Evolutionary conservation across 1,284 basidiomycete species (phyloP), one percentile per base, ranked within the genome.

Genomic region (Lentinula novae-zelandiae): DNA sequence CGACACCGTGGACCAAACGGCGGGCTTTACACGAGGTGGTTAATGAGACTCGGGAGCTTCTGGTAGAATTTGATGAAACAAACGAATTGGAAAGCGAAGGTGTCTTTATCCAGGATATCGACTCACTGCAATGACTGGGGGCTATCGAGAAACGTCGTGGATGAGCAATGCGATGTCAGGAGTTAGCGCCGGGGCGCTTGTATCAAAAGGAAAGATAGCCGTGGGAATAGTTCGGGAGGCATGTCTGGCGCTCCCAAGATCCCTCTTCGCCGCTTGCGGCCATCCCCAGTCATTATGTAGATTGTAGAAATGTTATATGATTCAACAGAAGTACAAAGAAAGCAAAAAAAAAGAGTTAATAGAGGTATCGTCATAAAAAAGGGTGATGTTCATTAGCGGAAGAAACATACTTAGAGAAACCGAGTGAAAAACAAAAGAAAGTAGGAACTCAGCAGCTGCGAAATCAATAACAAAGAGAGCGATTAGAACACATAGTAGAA

Each of bases 41-140:
- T 48, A 69, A 76, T 59, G 87, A 89, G 71, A 84, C 80, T 52
- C 76, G 76, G 54, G 78, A 81, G 52, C 64, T 89, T 39, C 69
- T 85, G 65, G 81, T 83, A 49, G 86, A 89, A 68, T 88, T 87
- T 70, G 77, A 80, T 51, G 72, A 78, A 62, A 49, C 39, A 27
- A 46, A 55, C 27, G 59, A 55, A 3, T 31, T 60, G 42, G 62
- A 63, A 22, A 53, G 50, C 39, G 57, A 58, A 10, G 40, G 52
- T n/a, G 57, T 62, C 1, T 22, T 61, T 8, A 54, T 61, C 15
- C 59, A 61, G 15, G 57, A 50, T 9, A 9, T 38, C 36, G 12
- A 38, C 12, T 5, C 36, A 12, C 10, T 12, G 12, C 13, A 44
- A 44, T 44, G 40, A 15, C 48, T 49, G 17, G n/a, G 3, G 27